phyloP scores from a whole-genome alignment of 345 rosid species.

The Populus nigra region DNA sequence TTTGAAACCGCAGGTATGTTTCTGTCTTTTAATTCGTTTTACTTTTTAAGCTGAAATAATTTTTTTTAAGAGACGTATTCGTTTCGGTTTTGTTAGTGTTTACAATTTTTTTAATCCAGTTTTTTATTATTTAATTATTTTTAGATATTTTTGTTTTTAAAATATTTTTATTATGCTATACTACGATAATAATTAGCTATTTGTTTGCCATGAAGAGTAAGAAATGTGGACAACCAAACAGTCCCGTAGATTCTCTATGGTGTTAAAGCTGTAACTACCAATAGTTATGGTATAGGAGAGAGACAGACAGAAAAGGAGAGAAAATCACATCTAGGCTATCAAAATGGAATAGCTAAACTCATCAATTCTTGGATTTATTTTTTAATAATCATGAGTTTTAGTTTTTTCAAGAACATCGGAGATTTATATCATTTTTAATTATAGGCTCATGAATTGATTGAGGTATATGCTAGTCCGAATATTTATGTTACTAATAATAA shows the following conservation, averaged over 20 bases:
- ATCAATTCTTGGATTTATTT: too few relatives aligned
- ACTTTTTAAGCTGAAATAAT: neutral
- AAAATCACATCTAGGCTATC: too few relatives aligned
- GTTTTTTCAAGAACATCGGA: too few relatives aligned
- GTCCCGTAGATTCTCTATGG: neutral
- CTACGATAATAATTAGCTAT: neutral
- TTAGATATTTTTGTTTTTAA: neutral
- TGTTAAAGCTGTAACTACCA: too few relatives aligned
- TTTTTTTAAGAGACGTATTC: neutral
- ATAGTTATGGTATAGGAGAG: too few relatives aligned
- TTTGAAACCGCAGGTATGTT: constrained; percentile 50
- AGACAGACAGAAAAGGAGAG: too few relatives aligned
- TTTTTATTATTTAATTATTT: neutral
- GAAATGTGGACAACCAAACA: neutral
- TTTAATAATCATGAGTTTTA: too few relatives aligned
- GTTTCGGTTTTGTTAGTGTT: neutral
- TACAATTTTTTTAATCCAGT: neutral
- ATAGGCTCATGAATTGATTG: too few relatives aligned
- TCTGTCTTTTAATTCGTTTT: neutral
- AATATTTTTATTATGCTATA: neutral
- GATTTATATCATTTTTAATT: too few relatives aligned
- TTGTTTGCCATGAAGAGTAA: neutral
- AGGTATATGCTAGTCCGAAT: too few relatives aligned
- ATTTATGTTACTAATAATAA: too few relatives aligned
- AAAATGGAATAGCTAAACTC: too few relatives aligned